A percentile compares a stretch with the other conserved stretches of the same genome.
phyloP scores from a whole-genome alignment of 208 protist species.

The Leishmania gerbilli region DNA sequence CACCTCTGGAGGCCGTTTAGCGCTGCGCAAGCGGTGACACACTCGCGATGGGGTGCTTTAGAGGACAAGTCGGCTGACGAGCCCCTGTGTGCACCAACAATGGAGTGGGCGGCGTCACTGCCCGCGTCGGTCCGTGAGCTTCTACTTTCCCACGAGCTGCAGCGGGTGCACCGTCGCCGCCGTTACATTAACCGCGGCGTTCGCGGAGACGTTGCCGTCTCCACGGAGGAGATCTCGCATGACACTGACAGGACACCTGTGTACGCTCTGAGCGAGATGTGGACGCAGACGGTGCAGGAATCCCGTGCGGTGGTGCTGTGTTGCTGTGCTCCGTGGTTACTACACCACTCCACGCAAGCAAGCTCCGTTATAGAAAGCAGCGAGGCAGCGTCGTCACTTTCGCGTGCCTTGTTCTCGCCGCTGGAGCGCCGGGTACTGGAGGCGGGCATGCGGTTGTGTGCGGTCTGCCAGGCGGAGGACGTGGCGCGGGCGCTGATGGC shows the following conservation, averaged over 20 bases:
- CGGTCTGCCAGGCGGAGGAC: slow-evolving; percentile 15
- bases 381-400: neutral
- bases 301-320: slow-evolving; percentile 23
- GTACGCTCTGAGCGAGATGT: slow-evolving; percentile 1
- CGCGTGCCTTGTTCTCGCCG: neutral
- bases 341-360: neutral
- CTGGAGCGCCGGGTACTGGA: slow-evolving; percentile 18
- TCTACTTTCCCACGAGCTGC: slow-evolving; percentile 16
- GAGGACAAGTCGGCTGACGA: neutral
- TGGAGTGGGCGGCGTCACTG: slow-evolving; percentile 24
- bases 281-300: slow-evolving; percentile 8
- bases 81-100: neutral
- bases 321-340: slow-evolving; percentile 23
- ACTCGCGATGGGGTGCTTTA: neutral
- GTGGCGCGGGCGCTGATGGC: slow-evolving; percentile 22
- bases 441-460: slow-evolving; percentile 15
- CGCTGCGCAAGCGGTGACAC: neutral
- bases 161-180: slow-evolving; percentile 14
- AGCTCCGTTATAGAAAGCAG: neutral
- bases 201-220: neutral
- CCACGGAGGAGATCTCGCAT: neutral
- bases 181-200: neutral
- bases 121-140: slow-evolving; percentile 15
- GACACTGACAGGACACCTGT: neutral
- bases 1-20: slow-evolving; percentile 21